These are phyloP conservation scores for Carex littledalei DNA, from an alignment of 176 grass and related monocot species.

Conservation along the genomic window DNA sequence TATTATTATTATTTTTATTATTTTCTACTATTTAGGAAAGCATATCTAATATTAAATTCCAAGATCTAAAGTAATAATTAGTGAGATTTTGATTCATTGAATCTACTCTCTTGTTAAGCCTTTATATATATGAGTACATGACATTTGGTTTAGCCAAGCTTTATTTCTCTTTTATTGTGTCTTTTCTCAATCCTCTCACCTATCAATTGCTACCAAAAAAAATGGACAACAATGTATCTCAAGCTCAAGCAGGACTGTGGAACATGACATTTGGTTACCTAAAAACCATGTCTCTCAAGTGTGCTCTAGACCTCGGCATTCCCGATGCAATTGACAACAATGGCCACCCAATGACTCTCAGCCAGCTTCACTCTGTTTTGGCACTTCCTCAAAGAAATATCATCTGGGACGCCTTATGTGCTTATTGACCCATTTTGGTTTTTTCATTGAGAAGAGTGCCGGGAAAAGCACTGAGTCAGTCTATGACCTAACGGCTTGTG, in stretches of 20 bases:
- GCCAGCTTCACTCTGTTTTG: slow-evolving; percentile 6
- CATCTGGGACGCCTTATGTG: slow-evolving; percentile 30
- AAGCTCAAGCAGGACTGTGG: slow-evolving; percentile 31
- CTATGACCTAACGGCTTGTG: slow-evolving; percentile 26
- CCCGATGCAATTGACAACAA: slow-evolving; percentile 31
- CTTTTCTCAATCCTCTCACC: too few species aligned
- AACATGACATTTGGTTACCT: slow-evolving; percentile 26
- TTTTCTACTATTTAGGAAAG: too few species aligned
- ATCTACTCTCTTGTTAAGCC: too few species aligned
- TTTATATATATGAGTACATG: too few species aligned
- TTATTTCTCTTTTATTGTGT: neutral
- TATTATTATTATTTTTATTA: too few species aligned
- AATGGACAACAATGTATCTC: neutral
- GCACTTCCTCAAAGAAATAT: neutral
- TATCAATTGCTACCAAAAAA: neutral
- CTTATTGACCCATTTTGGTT: slow-evolving; percentile 2
- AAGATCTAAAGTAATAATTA: too few species aligned
- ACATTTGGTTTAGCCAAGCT: neutral
- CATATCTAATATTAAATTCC: too few species aligned
- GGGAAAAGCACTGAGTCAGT: neutral
- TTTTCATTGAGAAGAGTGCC: slow-evolving; percentile 8
- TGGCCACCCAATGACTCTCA: slow-evolving; percentile 17
- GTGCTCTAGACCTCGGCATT: slow-evolving; percentile 24
- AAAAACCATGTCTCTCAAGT: slow-evolving; percentile 23
- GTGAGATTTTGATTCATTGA: too few species aligned